phyloP scores from a whole-genome alignment of 2,329 filamentous ascomycete species.

The Colletotrichum lini region DNA sequence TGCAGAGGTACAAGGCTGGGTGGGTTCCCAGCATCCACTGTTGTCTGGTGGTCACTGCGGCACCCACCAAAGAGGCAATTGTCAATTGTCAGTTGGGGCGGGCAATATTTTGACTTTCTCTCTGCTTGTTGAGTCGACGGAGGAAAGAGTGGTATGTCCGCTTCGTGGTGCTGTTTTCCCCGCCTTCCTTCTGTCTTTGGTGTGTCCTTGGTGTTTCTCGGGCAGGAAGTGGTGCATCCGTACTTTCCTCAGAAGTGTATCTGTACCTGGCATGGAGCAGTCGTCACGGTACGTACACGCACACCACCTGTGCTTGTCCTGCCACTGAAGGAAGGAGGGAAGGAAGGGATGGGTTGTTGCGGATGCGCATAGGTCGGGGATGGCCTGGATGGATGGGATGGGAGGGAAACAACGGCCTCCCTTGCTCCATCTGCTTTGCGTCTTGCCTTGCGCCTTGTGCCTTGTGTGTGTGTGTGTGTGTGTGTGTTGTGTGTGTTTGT shows the following conservation, averaged over 20 bases:
- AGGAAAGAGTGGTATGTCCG: too few species aligned
- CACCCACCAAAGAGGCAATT: not conserved
- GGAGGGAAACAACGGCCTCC: conserved; percentile 30
- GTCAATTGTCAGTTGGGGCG: too few species aligned
- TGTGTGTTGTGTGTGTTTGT: not conserved
- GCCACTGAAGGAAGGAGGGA: not conserved
- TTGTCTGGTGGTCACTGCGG: conserved; percentile 4
- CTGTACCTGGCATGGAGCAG: too few species aligned
- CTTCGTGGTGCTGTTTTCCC: too few species aligned
- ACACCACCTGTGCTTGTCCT: not conserved
- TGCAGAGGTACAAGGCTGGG: conserved; percentile 22
- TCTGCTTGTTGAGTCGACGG: too few species aligned
- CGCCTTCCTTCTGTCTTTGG: not conserved
- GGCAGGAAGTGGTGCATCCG: not conserved
- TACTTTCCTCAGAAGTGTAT: too few species aligned
- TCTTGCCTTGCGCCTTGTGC: too few species aligned
- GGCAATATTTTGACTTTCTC: too few species aligned
- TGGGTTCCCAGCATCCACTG: conserved; percentile 4
- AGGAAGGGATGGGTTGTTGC: not conserved
- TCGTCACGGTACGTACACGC: too few species aligned
- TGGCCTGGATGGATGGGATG: too few species aligned
- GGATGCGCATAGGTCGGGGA: too few species aligned
- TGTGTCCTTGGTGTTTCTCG: not conserved
- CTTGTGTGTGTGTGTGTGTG: not conserved
- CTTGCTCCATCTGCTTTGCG: conserved; percentile 16